Evolutionary conservation across 2,329 filamentous ascomycete genomes (phyloP).

Genomic region (Colletotrichum gigasporum): DNA sequence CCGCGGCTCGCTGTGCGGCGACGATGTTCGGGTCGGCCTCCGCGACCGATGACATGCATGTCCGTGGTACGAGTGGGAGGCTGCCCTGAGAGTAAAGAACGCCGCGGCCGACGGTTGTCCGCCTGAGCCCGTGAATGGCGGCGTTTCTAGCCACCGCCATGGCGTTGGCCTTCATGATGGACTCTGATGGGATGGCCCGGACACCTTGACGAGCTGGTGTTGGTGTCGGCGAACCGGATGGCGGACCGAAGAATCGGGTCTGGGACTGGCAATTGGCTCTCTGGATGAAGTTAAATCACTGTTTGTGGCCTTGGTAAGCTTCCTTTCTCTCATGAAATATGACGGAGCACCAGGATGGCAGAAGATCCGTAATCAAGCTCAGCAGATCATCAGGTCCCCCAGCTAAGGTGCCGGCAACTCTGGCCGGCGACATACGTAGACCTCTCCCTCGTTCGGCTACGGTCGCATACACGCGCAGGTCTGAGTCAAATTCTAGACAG

Average conservation of each 20-base stretch:
- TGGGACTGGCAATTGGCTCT: neutral
- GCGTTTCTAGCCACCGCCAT: constrained; percentile 1
- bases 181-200: neutral
- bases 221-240: too few species aligned
- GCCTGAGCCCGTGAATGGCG: constrained; percentile 8
- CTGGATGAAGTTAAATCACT: neutral
- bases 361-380: neutral
- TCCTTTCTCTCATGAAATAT: neutral
- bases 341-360: neutral
- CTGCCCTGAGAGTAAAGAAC: neutral
- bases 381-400: constrained; percentile 1
- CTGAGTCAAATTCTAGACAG: constrained; percentile 20
- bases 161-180: constrained; percentile 6
- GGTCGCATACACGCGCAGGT: neutral
- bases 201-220: neutral
- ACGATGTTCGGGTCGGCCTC: constrained; percentile 4
- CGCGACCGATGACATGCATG: constrained; percentile 25
- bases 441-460: neutral
- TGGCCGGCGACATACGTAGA: neutral
- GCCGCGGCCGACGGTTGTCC: neutral
- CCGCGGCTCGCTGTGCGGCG: constrained; percentile 5
- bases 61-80: neutral
- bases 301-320: neutral
- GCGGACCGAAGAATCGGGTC: too few species aligned
- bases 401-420: too few species aligned